These are phyloP conservation scores for Talaromyces piceae DNA, from an alignment of 2,329 filamentous ascomycete genomes.

Conservation along the genomic window DNA sequence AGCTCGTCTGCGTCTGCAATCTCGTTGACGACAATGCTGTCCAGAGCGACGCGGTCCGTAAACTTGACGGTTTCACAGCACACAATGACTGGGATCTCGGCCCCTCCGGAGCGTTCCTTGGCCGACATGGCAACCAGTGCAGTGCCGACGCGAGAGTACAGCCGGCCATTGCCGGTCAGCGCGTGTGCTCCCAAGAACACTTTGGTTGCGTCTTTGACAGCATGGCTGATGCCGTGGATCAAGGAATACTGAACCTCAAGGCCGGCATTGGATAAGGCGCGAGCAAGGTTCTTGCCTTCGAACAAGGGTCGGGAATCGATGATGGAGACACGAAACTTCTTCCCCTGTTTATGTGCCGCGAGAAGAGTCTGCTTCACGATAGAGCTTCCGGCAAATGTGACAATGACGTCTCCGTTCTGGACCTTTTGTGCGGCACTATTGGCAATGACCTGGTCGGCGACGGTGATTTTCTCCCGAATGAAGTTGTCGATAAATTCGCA, in stretches of 20 bases:
- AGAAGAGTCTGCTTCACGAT: slow-evolving; percentile 79
- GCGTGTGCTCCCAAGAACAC: slow-evolving; percentile 83
- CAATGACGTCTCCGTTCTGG: slow-evolving; percentile 67
- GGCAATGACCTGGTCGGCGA: slow-evolving; percentile 80
- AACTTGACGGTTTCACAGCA: slow-evolving; percentile 96
- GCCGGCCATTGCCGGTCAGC: slow-evolving; percentile 88
- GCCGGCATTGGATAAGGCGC: slow-evolving; percentile 60
- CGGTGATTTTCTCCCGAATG: slow-evolving; percentile 80
- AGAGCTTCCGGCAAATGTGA: slow-evolving; percentile 80
- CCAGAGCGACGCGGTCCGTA: slow-evolving; percentile 77
- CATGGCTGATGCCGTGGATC: slow-evolving; percentile 67
- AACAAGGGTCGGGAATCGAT: slow-evolving; percentile 69
- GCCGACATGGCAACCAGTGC: slow-evolving; percentile 80
- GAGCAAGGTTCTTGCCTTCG: slow-evolving; percentile 65
- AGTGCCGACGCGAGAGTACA: slow-evolving; percentile 83
- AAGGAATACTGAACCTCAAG: slow-evolving; percentile 75
- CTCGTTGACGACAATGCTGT: slow-evolving; percentile 92
- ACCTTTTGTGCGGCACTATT: slow-evolving; percentile 69
- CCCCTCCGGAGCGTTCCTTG: slow-evolving; percentile 47
- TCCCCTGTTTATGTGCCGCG: slow-evolving; percentile 61
- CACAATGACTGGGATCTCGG: slow-evolving; percentile 73
- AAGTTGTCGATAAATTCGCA: slow-evolving; percentile 79
- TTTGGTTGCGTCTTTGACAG: slow-evolving; percentile 62
- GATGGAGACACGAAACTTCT: slow-evolving; percentile 73
- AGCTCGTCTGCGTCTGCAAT: slow-evolving; percentile 69